Percentiles rank a stretch among this genome's conserved stretches.
Conservation (phyloP, 495 filamentous ascomycete species). For the Pyronema omphalodes region DNA sequence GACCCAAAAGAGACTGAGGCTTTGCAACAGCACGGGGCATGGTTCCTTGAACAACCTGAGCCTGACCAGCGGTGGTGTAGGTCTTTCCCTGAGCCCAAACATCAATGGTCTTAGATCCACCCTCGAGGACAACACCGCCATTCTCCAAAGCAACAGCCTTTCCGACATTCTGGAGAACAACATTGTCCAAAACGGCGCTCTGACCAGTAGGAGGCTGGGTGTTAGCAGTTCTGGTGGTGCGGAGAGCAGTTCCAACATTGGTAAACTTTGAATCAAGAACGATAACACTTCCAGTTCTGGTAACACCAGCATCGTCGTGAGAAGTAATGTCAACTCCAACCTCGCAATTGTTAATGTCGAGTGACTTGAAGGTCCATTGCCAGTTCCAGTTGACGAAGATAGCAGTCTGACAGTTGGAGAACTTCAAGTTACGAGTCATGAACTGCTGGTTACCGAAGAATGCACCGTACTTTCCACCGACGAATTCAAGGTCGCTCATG, state of each 20-base stretch:
- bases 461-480: slow-evolving; percentile 66
- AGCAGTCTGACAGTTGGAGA: slow-evolving; percentile 76
- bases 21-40: slow-evolving; percentile 33
- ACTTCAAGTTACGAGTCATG: slow-evolving; percentile 75
- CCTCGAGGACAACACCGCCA: slow-evolving; percentile 43
- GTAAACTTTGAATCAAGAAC: slow-evolving; percentile 62
- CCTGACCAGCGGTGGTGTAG: slow-evolving; percentile 34
- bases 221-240: slow-evolving; percentile 30
- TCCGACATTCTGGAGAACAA: slow-evolving; percentile 43
- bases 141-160: slow-evolving; percentile 39
- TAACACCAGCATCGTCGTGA: slow-evolving; percentile 36
- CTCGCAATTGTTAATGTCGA: slow-evolving; percentile 62
- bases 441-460: slow-evolving; percentile 93
- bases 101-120: slow-evolving; percentile 44
- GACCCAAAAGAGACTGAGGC: slow-evolving; percentile 36
- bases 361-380: slow-evolving; percentile 71
- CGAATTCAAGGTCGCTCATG: slow-evolving; percentile 73
- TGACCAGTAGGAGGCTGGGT: slow-evolving; percentile 41
- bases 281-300: slow-evolving; percentile 63
- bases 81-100: slow-evolving; percentile 59
- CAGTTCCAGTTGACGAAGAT: slow-evolving; percentile 77
- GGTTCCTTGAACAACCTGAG: slow-evolving; percentile 32
- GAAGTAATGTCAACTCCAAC: slow-evolving; percentile 64
- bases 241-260: slow-evolving; percentile 53
- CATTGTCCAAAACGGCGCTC: slow-evolving; percentile 70